Base-by-base conservation (phyloP, 2,329 filamentous ascomycete species). In the Rhinocladiella mackenziei region DNA sequence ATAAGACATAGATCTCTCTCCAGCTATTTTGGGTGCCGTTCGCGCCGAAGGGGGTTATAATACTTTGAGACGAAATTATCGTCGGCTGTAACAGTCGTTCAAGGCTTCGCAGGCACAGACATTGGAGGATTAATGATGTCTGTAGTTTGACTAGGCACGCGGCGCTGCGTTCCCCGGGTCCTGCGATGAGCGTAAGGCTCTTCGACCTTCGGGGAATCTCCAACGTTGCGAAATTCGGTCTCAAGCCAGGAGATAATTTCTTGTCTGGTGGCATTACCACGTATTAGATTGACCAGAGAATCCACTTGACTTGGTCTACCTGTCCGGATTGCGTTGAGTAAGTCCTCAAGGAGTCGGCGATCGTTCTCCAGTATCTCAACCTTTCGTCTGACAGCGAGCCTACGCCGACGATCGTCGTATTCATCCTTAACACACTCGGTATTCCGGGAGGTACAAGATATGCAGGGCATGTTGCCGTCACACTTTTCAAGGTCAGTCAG, bases 331-430 rank as follows among this genome's bases (percentile, higher is more conserved):
- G 55, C 51, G 29, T 52, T 43, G 2, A 58, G 55, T 9, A 60
- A 42, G 17, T 50, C 55, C n/a, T 49, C 43, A 9, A 59, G 31
- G 11, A 61, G 43, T 3, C 42, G 55, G 52, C 14, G 51, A 43
- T 65, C 64, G 37, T 61, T 64, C 13, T 65, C 58, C 3, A 66
- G 42, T 5, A 63, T 48, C 40, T 65, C 62, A 9, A 66, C 52
- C 13, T 48, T 42, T 4, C 59, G 59, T 22, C 50, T 49, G 26
- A 49, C 39, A 23, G 36, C 48, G 9, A 49, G 45, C 33, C 59
- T 58, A 8, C 58, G 60, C 22, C 58, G 60, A 46, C 58, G 56
- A 35, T 62, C 60, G 33, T 56, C 51, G 44, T 56, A 53, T 42
- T 57, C 57, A 36, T 61, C 55, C 26, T 59, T 56, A 35, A 50